Evolutionary conservation across 345 rosid genomes (phyloP).

Genomic region (Heritiera littoralis): DNA sequence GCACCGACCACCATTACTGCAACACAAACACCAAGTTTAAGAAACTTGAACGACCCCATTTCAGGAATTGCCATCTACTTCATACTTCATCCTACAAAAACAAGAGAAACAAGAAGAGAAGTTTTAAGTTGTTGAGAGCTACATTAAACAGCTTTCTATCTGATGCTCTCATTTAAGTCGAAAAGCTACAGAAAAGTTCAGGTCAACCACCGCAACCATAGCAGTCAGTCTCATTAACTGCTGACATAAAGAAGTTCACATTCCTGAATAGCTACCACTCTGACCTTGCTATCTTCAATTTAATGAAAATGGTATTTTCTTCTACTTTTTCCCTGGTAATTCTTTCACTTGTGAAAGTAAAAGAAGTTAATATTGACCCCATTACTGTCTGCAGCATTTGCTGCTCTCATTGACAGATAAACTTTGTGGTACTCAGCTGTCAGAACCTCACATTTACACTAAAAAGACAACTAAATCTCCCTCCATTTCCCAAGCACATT

Average conservation of each 20-base stretch:
- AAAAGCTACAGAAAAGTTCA: slow-evolving; percentile 8
- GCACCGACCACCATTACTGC: slow-evolving; percentile 31
- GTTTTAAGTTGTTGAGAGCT: slow-evolving; percentile 5
- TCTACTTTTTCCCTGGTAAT: not conserved
- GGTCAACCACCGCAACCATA: slow-evolving; percentile 43
- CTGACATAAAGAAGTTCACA: slow-evolving; percentile 39
- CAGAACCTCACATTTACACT: not conserved
- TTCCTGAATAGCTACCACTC: slow-evolving; percentile 30
- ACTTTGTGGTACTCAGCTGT: not conserved
- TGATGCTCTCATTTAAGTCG: slow-evolving; percentile 22
- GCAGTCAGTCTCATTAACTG: slow-evolving; percentile 50
- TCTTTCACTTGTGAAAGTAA: not conserved
- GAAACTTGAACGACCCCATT: slow-evolving; percentile 34
- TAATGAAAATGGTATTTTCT: not conserved
- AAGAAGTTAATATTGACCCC: slow-evolving; percentile 12
- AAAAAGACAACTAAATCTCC: not conserved
- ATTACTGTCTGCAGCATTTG: slow-evolving; percentile 9
- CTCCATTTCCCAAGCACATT: not conserved
- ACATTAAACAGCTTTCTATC: slow-evolving; percentile 7
- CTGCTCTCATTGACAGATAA: slow-evolving; percentile 11
- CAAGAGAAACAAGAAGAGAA: not conserved
- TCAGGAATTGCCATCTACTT: slow-evolving; percentile 25
- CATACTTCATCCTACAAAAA: slow-evolving; percentile 22
- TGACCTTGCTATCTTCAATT: slow-evolving; percentile 7
- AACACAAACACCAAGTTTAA: slow-evolving; percentile 22